Base-by-base conservation (phyloP, 306 rosid genomes). In the Glycine tomentella region DNA sequence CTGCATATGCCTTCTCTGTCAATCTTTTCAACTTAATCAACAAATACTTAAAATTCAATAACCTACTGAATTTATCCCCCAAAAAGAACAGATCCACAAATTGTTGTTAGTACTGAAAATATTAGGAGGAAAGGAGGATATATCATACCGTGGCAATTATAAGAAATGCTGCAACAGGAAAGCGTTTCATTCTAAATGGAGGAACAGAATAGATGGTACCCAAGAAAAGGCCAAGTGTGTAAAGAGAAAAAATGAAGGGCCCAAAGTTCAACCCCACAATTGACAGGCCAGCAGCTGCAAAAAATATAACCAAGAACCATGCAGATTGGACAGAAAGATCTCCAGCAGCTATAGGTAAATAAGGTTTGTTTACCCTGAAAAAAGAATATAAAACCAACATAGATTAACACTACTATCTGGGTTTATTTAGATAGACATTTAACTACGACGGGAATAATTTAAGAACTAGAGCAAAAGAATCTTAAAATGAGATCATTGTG, bases 121-220 rank as follows among this genome's bases (percentile, higher is more conserved):
- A 68, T 55, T 78, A 38, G 36, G 66, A 73, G 55, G 63, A 48
- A 52, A 74, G 76, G 72, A 72, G 42, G 73, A 81, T 59, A 84
- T 52, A 50, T 31, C 77, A 53, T 92, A 95, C 99, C 89, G 92
- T 93, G 67, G 99, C 95, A 85, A 95, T 95, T 83, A 91, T 95
- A 82, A 95, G 97, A 89, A 95, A 95, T 55, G 99, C 99, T 33
- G 97, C 97, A 57, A 95, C 89, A 59, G 99, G 97, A 85, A 90
- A 95, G 75, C 94, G 87, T 88, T 95, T 95, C 99, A 95, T 88
- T 84, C 99, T 89, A 79, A 93, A 80, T 0, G 99, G 99, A 86
- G 97, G 97, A 79, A 95, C 97, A 5, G 99, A 95, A 81, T 95
- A 95, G 72, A 93, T 89, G 86, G 97, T 95, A 79, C 99, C 99